Evolutionary conservation across 2,329 filamentous ascomycete genomes (phyloP), one percentile per base, ranked within the genome.

Genomic region (Neofusicoccum ribis): DNA sequence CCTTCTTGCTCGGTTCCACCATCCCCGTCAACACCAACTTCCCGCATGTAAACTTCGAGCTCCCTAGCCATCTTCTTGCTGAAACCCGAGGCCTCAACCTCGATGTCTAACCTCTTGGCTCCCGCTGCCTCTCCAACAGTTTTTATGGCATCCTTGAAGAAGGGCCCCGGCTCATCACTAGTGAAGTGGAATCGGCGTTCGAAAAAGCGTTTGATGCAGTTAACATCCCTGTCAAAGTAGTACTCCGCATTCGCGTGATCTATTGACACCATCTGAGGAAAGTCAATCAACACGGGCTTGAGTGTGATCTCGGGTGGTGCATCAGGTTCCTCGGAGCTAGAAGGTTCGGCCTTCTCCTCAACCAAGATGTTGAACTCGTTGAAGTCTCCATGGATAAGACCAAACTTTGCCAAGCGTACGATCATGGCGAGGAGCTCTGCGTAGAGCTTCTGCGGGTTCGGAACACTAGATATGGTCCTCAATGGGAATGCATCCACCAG

Each of bases 331-430:
- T 17, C 39, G 6, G 63, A 51, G 36, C 27, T 12, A 20, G 63
- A 58, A 5, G 64, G 36, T 9, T 67, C 67, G 12, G 44, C 39
- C 54, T 83, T 87, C 76, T 98, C 94, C 74, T 95, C 92, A 76
- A 99, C 89, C 39, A 99, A 82, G 69, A 99, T 94, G 77, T 99
- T 99, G 84, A 99, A 99, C 78, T 99, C 96, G 81, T 99, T 99
- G 82, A 96, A 99, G 76, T 99, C 95, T 68, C 95, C 95, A 75
- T 99, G 95, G 67, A 99, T 99, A 54, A 99, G 82, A 6, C 95
- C 95, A 70, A 93, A 88, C 67, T 88, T 88, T 5, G 95, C 94
- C 46, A 99, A 84, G 34, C 89, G 86, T 49, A 99, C 82, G 64
- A 99, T 92, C 71, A 97, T 86, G 47, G 88, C 85, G 73, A 99